These are phyloP conservation scores for Calonectria pteridis DNA, from an alignment of 2,329 filamentous ascomycete species.

Conservation along the genomic window DNA sequence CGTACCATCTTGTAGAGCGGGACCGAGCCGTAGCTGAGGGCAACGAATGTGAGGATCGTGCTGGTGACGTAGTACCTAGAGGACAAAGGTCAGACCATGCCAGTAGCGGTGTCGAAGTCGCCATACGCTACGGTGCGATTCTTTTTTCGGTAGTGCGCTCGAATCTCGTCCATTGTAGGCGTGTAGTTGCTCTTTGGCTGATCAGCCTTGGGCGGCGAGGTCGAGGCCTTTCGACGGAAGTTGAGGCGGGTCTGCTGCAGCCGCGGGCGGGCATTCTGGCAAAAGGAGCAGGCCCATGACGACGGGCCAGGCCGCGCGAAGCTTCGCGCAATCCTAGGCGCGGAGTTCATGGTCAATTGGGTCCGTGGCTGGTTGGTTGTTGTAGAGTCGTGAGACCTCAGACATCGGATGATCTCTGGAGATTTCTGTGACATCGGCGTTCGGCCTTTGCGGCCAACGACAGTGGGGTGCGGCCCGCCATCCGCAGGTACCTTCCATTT, in stretches of 20 bases:
- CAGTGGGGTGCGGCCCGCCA: constrained; percentile 8
- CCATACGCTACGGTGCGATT: constrained; percentile 70
- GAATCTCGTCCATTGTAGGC: constrained; percentile 71
- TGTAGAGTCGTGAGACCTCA: constrained; percentile 29
- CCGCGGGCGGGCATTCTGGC: constrained; percentile 50
- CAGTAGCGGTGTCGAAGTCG: not conserved
- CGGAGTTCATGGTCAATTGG: constrained; percentile 55
- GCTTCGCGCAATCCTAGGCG: constrained; percentile 52
- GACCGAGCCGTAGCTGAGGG: constrained; percentile 85
- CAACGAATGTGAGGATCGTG: constrained; percentile 82
- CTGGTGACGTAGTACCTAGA: constrained; percentile 80
- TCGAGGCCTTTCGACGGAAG: constrained; percentile 50
- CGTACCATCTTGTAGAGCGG: constrained; percentile 88
- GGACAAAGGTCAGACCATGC: constrained; percentile 32
- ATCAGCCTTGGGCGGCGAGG: constrained; percentile 40
- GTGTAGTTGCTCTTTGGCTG: constrained; percentile 41
- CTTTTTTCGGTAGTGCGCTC: constrained; percentile 73
- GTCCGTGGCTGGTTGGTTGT: constrained; percentile 16
- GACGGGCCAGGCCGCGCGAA: constrained; percentile 42
- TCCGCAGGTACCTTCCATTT: not conserved
- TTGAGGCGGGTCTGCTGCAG: constrained; percentile 37
- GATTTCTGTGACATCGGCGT: constrained; percentile 43
- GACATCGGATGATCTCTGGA: constrained; percentile 41
- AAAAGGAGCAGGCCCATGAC: constrained; percentile 54
- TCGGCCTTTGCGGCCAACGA: constrained; percentile 37